Percentiles rank a stretch among this genome's conserved stretches.
Evolutionary conservation across 2,329 filamentous ascomycete genomes (phyloP).

Genomic region (Aspergillus costaricaensis): DNA sequence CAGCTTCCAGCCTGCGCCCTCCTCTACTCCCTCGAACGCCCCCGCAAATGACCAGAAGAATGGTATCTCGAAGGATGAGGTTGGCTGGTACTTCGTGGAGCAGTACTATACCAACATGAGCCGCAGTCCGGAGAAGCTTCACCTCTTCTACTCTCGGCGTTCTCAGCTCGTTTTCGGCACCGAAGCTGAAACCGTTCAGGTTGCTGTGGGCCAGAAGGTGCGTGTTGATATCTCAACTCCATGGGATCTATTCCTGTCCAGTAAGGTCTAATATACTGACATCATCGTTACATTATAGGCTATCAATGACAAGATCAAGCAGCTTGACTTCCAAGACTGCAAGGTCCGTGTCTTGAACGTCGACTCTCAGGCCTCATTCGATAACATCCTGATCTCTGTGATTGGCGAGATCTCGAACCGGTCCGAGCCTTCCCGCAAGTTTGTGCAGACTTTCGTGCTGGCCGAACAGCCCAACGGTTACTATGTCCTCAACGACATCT

Average conservation of each 20-base stretch:
- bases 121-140: conserved; percentile 90
- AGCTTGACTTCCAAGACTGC: conserved; percentile 92
- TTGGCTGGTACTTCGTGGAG: conserved; percentile 99
- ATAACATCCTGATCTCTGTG: conserved; percentile 96
- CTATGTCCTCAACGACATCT: conserved; percentile 97
- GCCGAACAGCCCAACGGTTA: conserved; percentile 95
- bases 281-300: conserved; percentile 59
- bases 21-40: conserved; percentile 42
- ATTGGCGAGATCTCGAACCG: conserved; percentile 98
- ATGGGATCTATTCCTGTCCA: neutral
- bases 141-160: conserved; percentile 92
- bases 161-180: conserved; percentile 92
- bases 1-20: conserved; percentile 43
- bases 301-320: conserved; percentile 92
- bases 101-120: conserved; percentile 98
- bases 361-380: conserved; percentile 87
- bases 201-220: conserved; percentile 86
- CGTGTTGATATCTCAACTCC: conserved; percentile 44
- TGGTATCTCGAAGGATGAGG: conserved; percentile 77
- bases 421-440: conserved; percentile 86
- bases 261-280: conserved; percentile 7
- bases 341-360: conserved; percentile 98
- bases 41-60: conserved; percentile 42
- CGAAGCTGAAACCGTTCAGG: conserved; percentile 84
- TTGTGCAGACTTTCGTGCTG: conserved; percentile 96